Evolutionary conservation across 2,329 filamentous ascomycete genomes (phyloP), one percentile per base, ranked within the genome.

Genomic region (Cercospora sp.): DNA sequence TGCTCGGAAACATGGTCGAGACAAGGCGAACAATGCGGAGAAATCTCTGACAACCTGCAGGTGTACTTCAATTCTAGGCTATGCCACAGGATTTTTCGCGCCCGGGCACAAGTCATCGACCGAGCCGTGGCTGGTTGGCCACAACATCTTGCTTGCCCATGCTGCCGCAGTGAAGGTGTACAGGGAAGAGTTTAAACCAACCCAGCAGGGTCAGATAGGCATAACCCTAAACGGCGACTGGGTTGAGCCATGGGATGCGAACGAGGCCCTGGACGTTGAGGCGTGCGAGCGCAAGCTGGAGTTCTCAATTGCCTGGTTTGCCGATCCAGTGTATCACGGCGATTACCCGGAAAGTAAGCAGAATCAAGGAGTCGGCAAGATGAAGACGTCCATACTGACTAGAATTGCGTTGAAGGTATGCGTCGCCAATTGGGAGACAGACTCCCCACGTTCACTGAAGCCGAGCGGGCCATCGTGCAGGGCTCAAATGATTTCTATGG

Each of bases 401-500:
- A 55, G 30, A 39, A 9, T n/a, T 39, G n/a, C 53, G n/a, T 30
- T 31, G 45, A 57, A 69, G 68, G 66, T 68, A 96, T 96, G 92
- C 85, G 87, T 67, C 87, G 88, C 77, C 92, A 96, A 82, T 88
- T 96, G 18, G 92, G 92, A 65, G 85, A 90, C 77, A 88, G 92
- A 13, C 85, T 96, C 59, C 93, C 93, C 5, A 82, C 84, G 55
- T 95, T 91, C 79, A 93, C 90, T 0, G 80, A 85, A 0, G 90
- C 92, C 72, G 92, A 96, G 77, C 79, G 83, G 26, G 87, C 87
- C 2, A 83, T 95, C n/a, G 88, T 96, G 57, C 85, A 90, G 75
- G 92, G 91, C n/a, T 92, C 90, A 77, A 95, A 95, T 79, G 93
- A 96, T 83, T 96, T 96, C 81, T 96, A 96, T 80, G 93, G 92